Base-by-base conservation (phyloP, 2,329 filamentous ascomycete genomes). In the Epichloe sylvatica region DNA sequence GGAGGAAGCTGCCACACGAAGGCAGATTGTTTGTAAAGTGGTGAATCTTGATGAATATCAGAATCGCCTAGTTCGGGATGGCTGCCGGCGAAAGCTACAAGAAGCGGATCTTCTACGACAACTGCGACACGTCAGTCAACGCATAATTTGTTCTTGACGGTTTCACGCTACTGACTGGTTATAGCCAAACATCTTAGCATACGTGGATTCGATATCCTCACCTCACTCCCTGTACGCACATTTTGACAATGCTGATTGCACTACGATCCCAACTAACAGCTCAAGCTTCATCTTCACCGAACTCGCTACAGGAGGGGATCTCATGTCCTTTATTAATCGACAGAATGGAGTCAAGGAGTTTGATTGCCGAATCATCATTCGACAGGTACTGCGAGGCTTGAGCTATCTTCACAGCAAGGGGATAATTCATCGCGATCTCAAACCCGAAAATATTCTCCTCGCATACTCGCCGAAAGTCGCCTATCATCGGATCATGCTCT, bases 1-100 rank as follows among this genome's bases (percentile, higher is more conserved):
- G 7, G 60, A 73, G 3, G 71, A 84, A 15, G 60, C 67, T 23
- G 62, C 61, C 6, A 76, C 74, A 0, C 69, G 71, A 37, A 72
- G 70, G 49, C 84, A 87, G 57, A 55, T 86, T 19, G 82, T 81
- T 11, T 88, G 84, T 67, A 87, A 88, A 57, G 64, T 86, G 8
- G 67, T 85, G 47, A 68, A 76, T 48, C 57, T 83, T 2, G 66
- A 68, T 34, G 55, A 55, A 5, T 46, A 65, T 4, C 53, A 56
- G 48, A 59, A 48, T 42, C 59, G 54, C 49, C 59, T 56, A n/a
- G 51, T 50, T 33, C 55, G 53, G n/a, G 57, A 57, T 40, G 56
- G 64, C 3, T 55, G 67, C 8, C 61, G 63, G 7, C 68, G 67
- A 7, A 66, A 71, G 46, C 58, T 71, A 33, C 68, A 72, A 51